These are phyloP conservation scores for Rhinocladiella similis DNA, from an alignment of 2,329 filamentous ascomycete species.

Conservation along the genomic window DNA sequence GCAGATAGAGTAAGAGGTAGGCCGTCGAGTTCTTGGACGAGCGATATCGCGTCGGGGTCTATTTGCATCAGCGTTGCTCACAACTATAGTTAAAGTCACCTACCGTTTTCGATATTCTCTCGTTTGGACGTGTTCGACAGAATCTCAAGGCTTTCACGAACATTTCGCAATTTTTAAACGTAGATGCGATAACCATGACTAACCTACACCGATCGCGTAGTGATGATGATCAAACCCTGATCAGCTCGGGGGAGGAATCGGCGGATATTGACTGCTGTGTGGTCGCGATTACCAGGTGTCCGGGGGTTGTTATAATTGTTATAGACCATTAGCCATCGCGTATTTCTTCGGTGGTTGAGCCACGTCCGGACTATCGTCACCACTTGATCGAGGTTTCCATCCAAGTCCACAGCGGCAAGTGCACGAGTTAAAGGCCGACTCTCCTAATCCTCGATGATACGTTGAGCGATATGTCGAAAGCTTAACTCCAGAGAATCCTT, in stretches of 20 bases:
- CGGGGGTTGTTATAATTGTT: slow-evolving; percentile 27
- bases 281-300: slow-evolving; percentile 6
- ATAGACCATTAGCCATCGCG: slow-evolving; percentile 27
- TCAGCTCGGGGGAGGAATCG: slow-evolving; percentile 17
- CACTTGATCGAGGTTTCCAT: slow-evolving; percentile 11
- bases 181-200: slow-evolving; percentile 6
- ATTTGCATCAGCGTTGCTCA: not conserved
- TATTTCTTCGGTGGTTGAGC: slow-evolving; percentile 22
- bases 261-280: slow-evolving; percentile 23
- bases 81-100: not conserved
- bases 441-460: slow-evolving; percentile 5
- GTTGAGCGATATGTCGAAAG: slow-evolving; percentile 11
- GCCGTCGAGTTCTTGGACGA: slow-evolving; percentile 42
- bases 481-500: slow-evolving; percentile 39
- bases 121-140: slow-evolving; percentile 10
- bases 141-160: slow-evolving; percentile 13
- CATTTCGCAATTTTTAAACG: slow-evolving; percentile 4
- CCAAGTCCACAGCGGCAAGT: slow-evolving; percentile 5
- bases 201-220: slow-evolving; percentile 16
- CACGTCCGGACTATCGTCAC: slow-evolving; percentile 10
- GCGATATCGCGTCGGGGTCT: slow-evolving; percentile 17
- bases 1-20: slow-evolving; percentile 49
- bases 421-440: not conserved
- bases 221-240: slow-evolving; percentile 27
- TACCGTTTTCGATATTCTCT: slow-evolving; percentile 10